A percentile compares a stretch with the other conserved stretches of the same genome.
phyloP scores from a whole-genome alignment of 257 asterid genomes.

The Scutellaria galericulata region DNA sequence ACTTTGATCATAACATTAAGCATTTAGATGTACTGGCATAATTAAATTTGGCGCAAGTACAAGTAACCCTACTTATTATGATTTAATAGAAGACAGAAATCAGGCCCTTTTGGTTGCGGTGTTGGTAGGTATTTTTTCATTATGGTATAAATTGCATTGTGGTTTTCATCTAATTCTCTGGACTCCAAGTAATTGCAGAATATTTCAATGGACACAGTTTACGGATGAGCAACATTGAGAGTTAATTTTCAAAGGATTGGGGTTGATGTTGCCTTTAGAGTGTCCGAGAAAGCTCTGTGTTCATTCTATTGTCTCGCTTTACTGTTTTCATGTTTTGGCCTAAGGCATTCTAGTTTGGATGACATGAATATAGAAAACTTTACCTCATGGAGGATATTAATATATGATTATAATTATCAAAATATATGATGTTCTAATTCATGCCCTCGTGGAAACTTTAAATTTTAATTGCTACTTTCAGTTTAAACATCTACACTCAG shows the following conservation, averaged over 20 bases:
- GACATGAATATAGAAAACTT: not conserved
- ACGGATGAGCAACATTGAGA: not conserved
- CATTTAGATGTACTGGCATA: not conserved
- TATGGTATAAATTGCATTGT: not conserved
- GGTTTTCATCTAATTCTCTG: conserved; percentile 1
- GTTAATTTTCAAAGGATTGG: too few species aligned
- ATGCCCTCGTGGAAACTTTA: not conserved
- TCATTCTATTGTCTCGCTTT: not conserved
- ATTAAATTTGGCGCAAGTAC: too few species aligned
- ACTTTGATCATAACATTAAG: not conserved
- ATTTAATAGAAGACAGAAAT: not conserved
- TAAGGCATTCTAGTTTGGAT: not conserved
- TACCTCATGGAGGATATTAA: not conserved
- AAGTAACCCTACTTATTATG: not conserved
- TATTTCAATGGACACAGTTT: not conserved
- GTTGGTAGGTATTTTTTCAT: not conserved
- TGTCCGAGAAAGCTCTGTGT: not conserved
- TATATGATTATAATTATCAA: not conserved
- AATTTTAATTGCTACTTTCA: not conserved
- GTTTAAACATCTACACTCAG: not conserved
- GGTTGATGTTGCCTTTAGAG: not conserved
- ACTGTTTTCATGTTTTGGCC: not conserved
- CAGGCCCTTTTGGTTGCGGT: not conserved
- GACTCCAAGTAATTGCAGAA: not conserved
- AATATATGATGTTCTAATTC: not conserved